Evolutionary conservation across 768 basidiomycete genomes (phyloP), one percentile per base, ranked within the genome.

Genomic region (Lactarius trivialis): DNA sequence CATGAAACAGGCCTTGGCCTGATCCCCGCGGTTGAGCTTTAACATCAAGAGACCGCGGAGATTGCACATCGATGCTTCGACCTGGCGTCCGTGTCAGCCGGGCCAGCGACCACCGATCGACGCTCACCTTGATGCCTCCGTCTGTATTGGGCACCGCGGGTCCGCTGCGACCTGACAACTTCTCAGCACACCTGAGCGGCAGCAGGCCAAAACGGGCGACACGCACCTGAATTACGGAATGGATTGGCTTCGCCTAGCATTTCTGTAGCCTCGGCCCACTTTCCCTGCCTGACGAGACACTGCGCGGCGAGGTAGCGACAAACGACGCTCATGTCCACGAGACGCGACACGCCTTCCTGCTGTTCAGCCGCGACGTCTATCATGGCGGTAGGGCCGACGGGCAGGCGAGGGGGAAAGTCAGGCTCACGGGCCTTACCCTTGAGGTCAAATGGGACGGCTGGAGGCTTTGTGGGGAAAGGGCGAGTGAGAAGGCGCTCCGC

Each of bases 1-100:
- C 85, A 97, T 88, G 70, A 98, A 97, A 68, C 91, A 93, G 55
- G 90, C 81, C 71, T 98, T 98, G 1, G 97, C 97, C 68, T 89
- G 84, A 56, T 93, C 89, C 24, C 87, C 86, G 12, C 93, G 88
- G 68, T 93, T 94, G 17, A 98, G 79, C 70, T 97, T 95, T 57
- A 95, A 86, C 85, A 98, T 96, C 21, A 99, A 79, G 26, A 97
- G 76, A 14, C 95, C 97, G 58, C 97, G 85, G 19, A 99, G 78
- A 70, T 96, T 88, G 70, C 96, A 98, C 85, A 98, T 95, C 2
- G 96, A 97, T 4, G 97, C 93, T 76, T 98, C 93, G 41, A 98
- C 89, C 93, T 96, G 43, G 41, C 14, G 34, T 17, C 45, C 24
- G 24, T 19, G 36, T 60, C 8, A 58, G 64, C 36, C 41, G 32